Base-by-base conservation (phyloP, 352 stramenopile genomes). In the Phytophthora rubi region DNA sequence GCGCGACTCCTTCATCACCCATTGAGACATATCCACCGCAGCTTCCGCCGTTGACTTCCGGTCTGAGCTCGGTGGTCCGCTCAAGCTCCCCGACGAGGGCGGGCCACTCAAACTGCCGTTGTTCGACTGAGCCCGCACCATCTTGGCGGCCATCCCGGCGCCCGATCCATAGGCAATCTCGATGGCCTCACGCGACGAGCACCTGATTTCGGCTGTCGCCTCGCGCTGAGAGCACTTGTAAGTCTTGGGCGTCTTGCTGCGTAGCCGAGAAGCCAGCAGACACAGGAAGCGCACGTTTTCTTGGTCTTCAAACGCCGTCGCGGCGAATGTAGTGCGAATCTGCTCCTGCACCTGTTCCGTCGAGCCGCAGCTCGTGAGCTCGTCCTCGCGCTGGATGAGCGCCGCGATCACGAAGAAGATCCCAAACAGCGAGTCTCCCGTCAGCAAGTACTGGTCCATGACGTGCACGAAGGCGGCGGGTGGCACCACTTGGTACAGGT, bases 371-470 rank as follows among this genome's bases (percentile, higher is more conserved):
- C n/a, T 21, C 18, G 73, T 70, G 13, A 95, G 62, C 21, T 54
- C 57, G 0, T 92, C 79, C 10, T 84, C 70, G 3, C 62, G 54
- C 18, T 81, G 73, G 51, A 92, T 75, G 1, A 95, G 62, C 53
- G 75, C 73, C 1, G 87, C 85, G 7, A 92, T 76, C 6, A 93
- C 61, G 47, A 95, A 68, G 55, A 93, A 95, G 26, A 93, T 68
- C 13, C 85, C 82, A 59, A 93, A 91, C 12, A 90, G 65, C 30
- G 77, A 79, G 75, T 95, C 87, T 7, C 79, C 73, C 0, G 83
- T 93, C 21, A 95, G 61, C 59, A 95, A 67, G 39, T 92, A 90
- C 68, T 93, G 85, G 69, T 95, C 87, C 77, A 95, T 87, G 30
- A 95, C 68, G 59, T 87, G 88, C 37, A 90, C 78, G 30, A 93